A percentile compares a stretch with the other conserved stretches of the same genome.
These are phyloP conservation scores for Tulasnella sp. DNA, from an alignment of 768 basidiomycete species.

Conservation along the genomic window DNA sequence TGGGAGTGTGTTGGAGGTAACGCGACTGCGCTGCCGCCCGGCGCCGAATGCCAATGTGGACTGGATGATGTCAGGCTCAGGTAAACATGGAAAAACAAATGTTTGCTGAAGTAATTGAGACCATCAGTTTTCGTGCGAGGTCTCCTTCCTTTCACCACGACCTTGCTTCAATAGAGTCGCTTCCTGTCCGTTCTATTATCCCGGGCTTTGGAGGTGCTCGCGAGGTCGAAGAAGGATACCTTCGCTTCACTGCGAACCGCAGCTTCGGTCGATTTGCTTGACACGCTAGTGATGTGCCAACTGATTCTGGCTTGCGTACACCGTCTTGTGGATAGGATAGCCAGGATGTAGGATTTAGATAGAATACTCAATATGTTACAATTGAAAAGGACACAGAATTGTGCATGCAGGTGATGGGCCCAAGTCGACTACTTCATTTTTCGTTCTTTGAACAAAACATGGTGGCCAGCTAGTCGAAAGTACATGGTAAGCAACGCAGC, in stretches of 20 bases:
- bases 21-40: not conserved
- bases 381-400: not conserved
- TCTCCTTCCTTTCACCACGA: not conserved
- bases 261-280: slow-evolving; percentile 17
- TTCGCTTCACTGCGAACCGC: slow-evolving; percentile 1
- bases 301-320: slow-evolving; percentile 15
- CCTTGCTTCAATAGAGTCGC: slow-evolving; percentile 17
- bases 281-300: not conserved
- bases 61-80: not conserved
- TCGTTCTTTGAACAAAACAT: slow-evolving; percentile 19
- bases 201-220: slow-evolving; percentile 16
- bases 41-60: not conserved
- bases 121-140: not conserved
- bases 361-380: not conserved
- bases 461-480: not conserved
- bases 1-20: not conserved
- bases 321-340: not conserved
- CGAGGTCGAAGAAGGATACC: slow-evolving; percentile 10
- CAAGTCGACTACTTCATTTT: not conserved
- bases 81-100: not conserved
- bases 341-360: no score
- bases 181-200: slow-evolving; percentile 1
- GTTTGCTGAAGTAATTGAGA: not conserved
- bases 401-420: not conserved
- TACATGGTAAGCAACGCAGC: not conserved